Evolutionary conservation across 1,284 basidiomycete species (phyloP), one percentile per base, ranked within the genome.

Genomic region (Coniferiporia sulphurascens): DNA sequence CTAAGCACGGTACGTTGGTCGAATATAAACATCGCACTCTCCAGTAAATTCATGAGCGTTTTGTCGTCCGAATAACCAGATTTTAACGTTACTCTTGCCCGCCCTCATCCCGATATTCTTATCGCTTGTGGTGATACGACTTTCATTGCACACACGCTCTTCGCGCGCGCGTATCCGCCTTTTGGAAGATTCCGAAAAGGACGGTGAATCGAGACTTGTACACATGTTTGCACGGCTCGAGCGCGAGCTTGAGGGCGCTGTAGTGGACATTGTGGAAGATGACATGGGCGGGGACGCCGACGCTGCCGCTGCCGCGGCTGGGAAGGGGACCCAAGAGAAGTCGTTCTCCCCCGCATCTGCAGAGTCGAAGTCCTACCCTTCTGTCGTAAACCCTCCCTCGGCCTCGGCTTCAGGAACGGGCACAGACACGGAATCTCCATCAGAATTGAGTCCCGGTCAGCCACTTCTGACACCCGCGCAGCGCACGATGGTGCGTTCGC

Each of bases 401-500:
- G 32, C 22, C 45, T 53, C 56, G 34, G 35, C 43, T 9, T 9
- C 55, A 8, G 55, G 48, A n/a, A 43, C 49, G 53, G 50, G 62
- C 41, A 32, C 56, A 41, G 36, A 49, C 51, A 44, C 61, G 62
- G 32, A 60, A 3, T 2, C 15, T 19, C 43, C 15, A 15, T n/a
- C 15, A 60, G 65, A 45, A 53, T 50, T 34, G 56, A 36, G 61
- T 52, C 54, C 49, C 43, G 17, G 36, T 19, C 77, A 78, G 54
- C 79, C 82, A 5, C 69, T 81, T 43, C 71, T 91, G 17, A 81
- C 80, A 10, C 75, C 81, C 0, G 65, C 76, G 7, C 89, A 91
- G 66, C 74, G 69, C 36, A 73, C 70, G 62, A 80, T 81, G 60
- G 79, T 76, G 48, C 71, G 66, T 38, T 78, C 71, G 70, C 74